These are phyloP conservation scores for Tylopilus sp. DNA, from an alignment of 1,284 basidiomycete genomes.

Conservation along the genomic window DNA sequence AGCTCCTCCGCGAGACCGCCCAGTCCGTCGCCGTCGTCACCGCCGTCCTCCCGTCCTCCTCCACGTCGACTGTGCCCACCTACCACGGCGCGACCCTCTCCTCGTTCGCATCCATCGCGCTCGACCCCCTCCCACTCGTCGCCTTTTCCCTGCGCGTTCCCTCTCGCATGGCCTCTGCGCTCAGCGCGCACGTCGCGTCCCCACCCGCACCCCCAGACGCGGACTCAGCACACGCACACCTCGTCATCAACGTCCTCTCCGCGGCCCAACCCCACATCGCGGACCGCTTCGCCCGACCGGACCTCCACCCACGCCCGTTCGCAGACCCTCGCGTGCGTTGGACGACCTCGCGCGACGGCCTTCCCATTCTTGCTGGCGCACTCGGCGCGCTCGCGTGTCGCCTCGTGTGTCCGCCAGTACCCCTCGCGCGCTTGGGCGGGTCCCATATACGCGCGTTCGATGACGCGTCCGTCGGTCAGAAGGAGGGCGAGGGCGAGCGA, in stretches of 20 bases:
- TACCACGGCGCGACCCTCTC: conserved; percentile 90
- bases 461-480: neutral
- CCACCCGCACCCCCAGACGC: conserved; percentile 39
- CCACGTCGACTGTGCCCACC: conserved; percentile 6
- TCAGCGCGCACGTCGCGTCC: conserved; percentile 50
- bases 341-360: conserved; percentile 46
- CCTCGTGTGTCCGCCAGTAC: conserved; percentile 42
- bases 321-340: conserved; percentile 26
- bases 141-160: conserved; percentile 88
- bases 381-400: conserved; percentile 62
- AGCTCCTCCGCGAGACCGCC: conserved; percentile 54
- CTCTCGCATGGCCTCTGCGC: conserved; percentile 75
- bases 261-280: conserved; percentile 57
- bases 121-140: conserved; percentile 84
- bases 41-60: conserved; percentile 39
- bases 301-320: conserved; percentile 56
- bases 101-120: conserved; percentile 87
- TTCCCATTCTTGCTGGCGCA: conserved; percentile 55
- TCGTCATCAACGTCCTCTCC: conserved; percentile 71
- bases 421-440: conserved; percentile 39
- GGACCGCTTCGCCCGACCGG: conserved; percentile 60
- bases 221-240: conserved; percentile 39
- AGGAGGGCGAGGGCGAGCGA: neutral
- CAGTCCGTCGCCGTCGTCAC: conserved; percentile 66
- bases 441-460: conserved; percentile 30